A percentile compares a stretch with the other conserved stretches of the same genome.
These are phyloP conservation scores for Colletotrichum tanaceti DNA, from an alignment of 2,329 filamentous ascomycete species.

Conservation along the genomic window DNA sequence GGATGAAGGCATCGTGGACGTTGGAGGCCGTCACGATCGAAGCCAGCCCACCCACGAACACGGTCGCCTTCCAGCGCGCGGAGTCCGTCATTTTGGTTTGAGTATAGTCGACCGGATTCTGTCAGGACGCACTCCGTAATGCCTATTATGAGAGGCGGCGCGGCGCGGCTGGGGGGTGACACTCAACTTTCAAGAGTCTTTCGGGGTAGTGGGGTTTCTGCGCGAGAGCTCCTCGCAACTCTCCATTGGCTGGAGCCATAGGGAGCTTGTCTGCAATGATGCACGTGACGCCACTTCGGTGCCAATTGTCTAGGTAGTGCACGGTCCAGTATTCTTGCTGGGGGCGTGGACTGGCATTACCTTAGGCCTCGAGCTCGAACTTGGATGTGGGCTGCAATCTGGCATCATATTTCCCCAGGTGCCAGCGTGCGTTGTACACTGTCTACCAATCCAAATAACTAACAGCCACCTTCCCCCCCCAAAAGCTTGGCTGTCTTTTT, in stretches of 20 bases:
- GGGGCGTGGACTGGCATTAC: slow-evolving; percentile 15
- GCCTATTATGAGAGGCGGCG: neutral
- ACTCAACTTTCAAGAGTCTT: slow-evolving; percentile 21
- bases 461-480: slow-evolving; percentile 32
- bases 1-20: slow-evolving; percentile 91
- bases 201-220: slow-evolving; percentile 31
- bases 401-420: slow-evolving; percentile 41
- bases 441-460: slow-evolving; percentile 23
- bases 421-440: slow-evolving; percentile 30
- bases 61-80: slow-evolving; percentile 86
- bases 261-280: slow-evolving; percentile 17
- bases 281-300: slow-evolving; percentile 34
- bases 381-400: slow-evolving; percentile 43
- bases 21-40: slow-evolving; percentile 79
- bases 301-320: slow-evolving; percentile 11
- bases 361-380: slow-evolving; percentile 32
- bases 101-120: neutral
- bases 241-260: slow-evolving; percentile 28
- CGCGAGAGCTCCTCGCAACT: slow-evolving; percentile 25
- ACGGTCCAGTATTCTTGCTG: slow-evolving; percentile 27
- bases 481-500: slow-evolving; percentile 33
- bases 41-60: slow-evolving; percentile 92
- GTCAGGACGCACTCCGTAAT: neutral
- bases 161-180: neutral
- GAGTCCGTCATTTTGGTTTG: slow-evolving; percentile 77